Evolutionary conservation across 2,329 filamentous ascomycete genomes (phyloP).

Genomic region (Ophiostoma montium): DNA sequence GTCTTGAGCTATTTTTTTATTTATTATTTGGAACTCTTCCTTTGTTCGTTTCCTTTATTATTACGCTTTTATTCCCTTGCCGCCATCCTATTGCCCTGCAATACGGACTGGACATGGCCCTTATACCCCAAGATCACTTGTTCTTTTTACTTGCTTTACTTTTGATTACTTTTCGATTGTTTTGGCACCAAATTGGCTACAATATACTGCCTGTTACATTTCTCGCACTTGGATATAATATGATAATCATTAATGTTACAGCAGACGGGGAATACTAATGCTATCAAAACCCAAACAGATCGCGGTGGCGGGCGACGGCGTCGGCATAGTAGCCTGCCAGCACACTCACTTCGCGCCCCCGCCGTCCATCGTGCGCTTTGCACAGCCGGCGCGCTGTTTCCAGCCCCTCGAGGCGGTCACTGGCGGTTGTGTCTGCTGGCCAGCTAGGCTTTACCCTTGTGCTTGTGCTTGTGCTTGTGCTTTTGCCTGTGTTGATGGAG

Average conservation of each 20-base stretch:
- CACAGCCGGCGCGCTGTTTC: slow-evolving; percentile 17
- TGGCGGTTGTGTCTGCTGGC: neutral
- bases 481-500: neutral
- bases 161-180: neutral
- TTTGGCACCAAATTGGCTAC: neutral
- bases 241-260: too few relatives aligned
- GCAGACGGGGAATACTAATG: too few relatives aligned
- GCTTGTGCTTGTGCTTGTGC: neutral
- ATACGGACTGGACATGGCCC: neutral
- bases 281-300: slow-evolving; percentile 5
- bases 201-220: neutral
- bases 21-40: too few relatives aligned
- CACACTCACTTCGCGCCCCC: slow-evolving; percentile 21
- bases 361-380: slow-evolving; percentile 20
- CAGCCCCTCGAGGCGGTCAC: neutral
- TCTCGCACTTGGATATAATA: neutral
- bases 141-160: neutral
- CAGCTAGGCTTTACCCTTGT: neutral
- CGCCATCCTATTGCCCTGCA: neutral
- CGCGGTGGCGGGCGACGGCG: slow-evolving; percentile 7
- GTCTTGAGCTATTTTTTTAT: too few relatives aligned
- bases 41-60: neutral
- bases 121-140: slow-evolving; percentile 5
- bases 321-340: slow-evolving; percentile 17
- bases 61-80: neutral